Percentiles rank a stretch among this genome's conserved stretches.
Conservation (phyloP, 2,329 filamentous ascomycete species). For the Juglanconis sp. region DNA sequence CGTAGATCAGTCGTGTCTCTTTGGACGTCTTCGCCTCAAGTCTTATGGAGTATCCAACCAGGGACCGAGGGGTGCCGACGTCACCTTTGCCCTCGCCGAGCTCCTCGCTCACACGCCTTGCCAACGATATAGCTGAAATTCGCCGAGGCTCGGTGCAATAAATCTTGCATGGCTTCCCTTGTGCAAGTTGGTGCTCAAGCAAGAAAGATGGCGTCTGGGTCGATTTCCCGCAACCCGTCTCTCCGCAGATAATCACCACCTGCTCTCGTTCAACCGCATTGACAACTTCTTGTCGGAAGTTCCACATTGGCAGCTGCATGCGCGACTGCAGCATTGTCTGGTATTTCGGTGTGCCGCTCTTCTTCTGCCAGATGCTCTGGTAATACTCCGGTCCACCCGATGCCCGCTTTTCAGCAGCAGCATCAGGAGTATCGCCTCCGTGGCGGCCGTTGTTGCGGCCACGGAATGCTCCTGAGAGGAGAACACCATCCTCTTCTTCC, state of each 20-base stretch:
- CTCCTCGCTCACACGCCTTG: slow-evolving; percentile 89
- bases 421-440: slow-evolving; percentile 47
- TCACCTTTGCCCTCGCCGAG: slow-evolving; percentile 81
- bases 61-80: slow-evolving; percentile 74
- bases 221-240: slow-evolving; percentile 96
- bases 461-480: slow-evolving; percentile 74
- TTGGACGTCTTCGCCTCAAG: slow-evolving; percentile 82
- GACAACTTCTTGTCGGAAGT: slow-evolving; percentile 75
- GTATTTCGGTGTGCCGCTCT: slow-evolving; percentile 58
- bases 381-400: slow-evolving; percentile 45
- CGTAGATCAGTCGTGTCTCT: slow-evolving; percentile 83
- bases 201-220: slow-evolving; percentile 96
- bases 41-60: slow-evolving; percentile 92
- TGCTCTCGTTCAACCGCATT: slow-evolving; percentile 74
- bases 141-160: slow-evolving; percentile 94
- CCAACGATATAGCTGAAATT: slow-evolving; percentile 93
- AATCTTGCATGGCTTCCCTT: slow-evolving; percentile 81
- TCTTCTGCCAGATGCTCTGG: slow-evolving; percentile 58
- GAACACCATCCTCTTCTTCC: slow-evolving; percentile 69
- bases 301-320: slow-evolving; percentile 84
- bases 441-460: slow-evolving; percentile 50
- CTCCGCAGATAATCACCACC: slow-evolving; percentile 90
- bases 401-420: slow-evolving; percentile 41
- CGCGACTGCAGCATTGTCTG: slow-evolving; percentile 76
- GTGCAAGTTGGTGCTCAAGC: slow-evolving; percentile 79